Conservation (phyloP, 148 eudicot genomes). For the Vaccinium vitisidaea region DNA sequence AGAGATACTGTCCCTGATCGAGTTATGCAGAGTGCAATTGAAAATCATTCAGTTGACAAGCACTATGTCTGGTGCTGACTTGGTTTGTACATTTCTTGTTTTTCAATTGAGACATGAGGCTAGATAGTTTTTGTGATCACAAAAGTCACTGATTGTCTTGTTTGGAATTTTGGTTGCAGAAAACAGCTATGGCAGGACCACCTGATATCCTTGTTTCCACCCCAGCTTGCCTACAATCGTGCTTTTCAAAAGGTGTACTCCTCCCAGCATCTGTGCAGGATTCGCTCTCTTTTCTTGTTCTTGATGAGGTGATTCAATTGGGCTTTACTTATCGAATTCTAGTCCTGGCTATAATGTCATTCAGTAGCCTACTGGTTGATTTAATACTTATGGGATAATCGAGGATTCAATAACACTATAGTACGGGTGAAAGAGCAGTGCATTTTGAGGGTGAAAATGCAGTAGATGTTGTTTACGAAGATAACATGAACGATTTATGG, state of each 20-base stretch:
- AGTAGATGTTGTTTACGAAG: not conserved
- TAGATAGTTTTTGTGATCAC: not conserved
- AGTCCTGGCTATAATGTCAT: not conserved
- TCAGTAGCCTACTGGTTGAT: not conserved
- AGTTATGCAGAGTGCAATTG: conserved; percentile 72
- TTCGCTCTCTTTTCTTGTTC: conserved; percentile 79
- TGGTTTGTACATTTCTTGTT: conserved; percentile 53
- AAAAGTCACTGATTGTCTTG: not conserved
- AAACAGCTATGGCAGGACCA: conserved; percentile 43
- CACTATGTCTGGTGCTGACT: conserved; percentile 55
- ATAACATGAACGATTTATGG: not conserved
- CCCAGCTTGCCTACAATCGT: conserved; percentile 74
- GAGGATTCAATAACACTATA: not conserved
- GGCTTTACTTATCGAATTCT: not conserved
- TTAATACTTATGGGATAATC: too few species aligned
- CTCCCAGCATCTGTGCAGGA: conserved; percentile 68
- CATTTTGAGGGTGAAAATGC: not conserved
- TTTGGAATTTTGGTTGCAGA: not conserved
- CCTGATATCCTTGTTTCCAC: conserved; percentile 87
- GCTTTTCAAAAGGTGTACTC: conserved; percentile 55
- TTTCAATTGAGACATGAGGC: not conserved
- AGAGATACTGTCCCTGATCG: conserved; percentile 61
- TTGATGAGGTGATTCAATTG: conserved; percentile 66
- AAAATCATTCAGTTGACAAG: conserved; percentile 71
- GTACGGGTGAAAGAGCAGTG: not conserved